These are phyloP conservation scores for Fraxinus albicans DNA, from an alignment of 305 asterid species.

Conservation along the genomic window DNA sequence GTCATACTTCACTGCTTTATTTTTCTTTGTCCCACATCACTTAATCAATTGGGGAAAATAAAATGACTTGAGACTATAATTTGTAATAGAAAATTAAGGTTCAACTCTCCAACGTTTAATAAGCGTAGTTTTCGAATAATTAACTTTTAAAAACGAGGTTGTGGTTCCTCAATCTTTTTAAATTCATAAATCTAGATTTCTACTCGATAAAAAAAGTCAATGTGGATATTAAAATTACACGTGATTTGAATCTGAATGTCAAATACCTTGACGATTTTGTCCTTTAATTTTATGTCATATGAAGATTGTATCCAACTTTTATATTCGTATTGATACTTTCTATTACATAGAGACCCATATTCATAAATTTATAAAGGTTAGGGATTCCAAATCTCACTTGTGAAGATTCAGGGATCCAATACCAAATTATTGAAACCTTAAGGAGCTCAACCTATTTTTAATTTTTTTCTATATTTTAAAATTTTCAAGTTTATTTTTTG, in stretches of 20 bases:
- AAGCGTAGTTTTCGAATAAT: background rate
- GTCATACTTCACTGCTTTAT: constrained; percentile 16
- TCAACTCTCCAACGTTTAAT: background rate
- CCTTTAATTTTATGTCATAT: background rate
- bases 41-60: background rate
- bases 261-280: background rate
- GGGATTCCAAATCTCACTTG: background rate
- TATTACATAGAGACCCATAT: background rate
- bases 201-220: no score
- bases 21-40: background rate
- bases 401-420: background rate
- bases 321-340: background rate
- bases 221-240: background rate
- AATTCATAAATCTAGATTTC: background rate
- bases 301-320: background rate
- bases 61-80: background rate
- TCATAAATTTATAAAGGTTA: background rate
- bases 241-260: background rate
- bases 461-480: background rate
- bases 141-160: background rate
- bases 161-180: background rate
- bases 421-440: background rate
- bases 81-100: background rate
- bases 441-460: background rate
- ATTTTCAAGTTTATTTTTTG: background rate